Evolutionary conservation across 2,329 filamentous ascomycete genomes (phyloP).

Genomic region (Fusarium euwallaceae): DNA sequence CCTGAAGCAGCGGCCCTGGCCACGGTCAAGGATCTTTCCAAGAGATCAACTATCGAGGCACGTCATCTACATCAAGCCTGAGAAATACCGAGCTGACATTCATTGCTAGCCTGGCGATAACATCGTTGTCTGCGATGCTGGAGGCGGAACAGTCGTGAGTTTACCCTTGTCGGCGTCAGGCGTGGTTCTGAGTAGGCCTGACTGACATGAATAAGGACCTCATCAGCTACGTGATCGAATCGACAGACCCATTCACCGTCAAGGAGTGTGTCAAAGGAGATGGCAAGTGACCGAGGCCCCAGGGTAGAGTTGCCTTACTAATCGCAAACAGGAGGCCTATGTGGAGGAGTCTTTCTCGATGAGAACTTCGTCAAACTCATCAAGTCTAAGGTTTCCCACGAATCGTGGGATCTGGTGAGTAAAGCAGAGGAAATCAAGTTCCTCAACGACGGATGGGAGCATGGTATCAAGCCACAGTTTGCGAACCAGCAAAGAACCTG

Average conservation of each 20-base stretch:
- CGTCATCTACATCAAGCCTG: no score
- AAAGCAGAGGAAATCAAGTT: constrained; percentile 16
- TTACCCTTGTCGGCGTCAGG: rapidly evolving
- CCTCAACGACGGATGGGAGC: constrained; percentile 48
- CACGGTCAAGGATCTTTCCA: constrained; percentile 47
- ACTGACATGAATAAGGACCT: constrained; percentile 53
- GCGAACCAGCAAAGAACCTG: constrained; percentile 23
- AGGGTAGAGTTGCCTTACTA: no score
- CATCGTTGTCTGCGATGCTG: constrained; percentile 54
- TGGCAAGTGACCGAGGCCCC: constrained; percentile 41
- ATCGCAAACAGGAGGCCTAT: constrained; percentile 55
- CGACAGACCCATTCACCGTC: constrained; percentile 44
- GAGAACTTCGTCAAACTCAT: constrained; percentile 52
- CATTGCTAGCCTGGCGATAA: constrained; percentile 37
- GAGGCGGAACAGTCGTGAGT: constrained; percentile 54
- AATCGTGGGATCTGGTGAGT: constrained; percentile 13
- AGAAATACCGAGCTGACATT: no score
- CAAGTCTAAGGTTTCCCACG: constrained; percentile 25
- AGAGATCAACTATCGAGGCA: constrained; percentile 39
- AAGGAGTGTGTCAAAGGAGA: constrained; percentile 55
- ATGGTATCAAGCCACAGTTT: constrained; percentile 48
- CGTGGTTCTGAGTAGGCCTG: no score
- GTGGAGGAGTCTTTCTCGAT: constrained; percentile 57
- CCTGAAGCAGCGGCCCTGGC: constrained; percentile 61
- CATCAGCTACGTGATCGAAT: constrained; percentile 53